Evolutionary conservation across 345 rosid genomes (phyloP).

Genomic region (Heritiera fomes): DNA sequence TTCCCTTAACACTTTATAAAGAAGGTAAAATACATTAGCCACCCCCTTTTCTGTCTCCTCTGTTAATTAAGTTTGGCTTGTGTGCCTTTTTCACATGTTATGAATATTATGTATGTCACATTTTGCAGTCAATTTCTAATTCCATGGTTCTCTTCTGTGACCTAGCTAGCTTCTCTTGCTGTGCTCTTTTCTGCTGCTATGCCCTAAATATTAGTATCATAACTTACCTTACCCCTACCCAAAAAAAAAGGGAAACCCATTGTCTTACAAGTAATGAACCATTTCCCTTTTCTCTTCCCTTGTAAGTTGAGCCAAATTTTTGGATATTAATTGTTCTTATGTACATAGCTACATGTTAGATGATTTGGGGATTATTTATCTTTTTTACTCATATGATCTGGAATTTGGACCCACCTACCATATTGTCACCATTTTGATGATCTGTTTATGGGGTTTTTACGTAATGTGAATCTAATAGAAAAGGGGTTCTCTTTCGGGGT

Average conservation of each 20-base stretch:
- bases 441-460: constrained; percentile 4
- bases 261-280: background rate
- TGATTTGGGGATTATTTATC: background rate
- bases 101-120: constrained; percentile 17
- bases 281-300: background rate
- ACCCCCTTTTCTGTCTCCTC: background rate
- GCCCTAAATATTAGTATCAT: background rate
- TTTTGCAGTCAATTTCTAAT: constrained; percentile 21
- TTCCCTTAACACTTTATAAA: background rate
- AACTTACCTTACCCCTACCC: background rate
- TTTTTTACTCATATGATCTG: constrained; percentile 5
- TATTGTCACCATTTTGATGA: constrained; percentile 10
- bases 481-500: background rate
- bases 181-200: background rate
- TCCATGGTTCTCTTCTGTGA: constrained; percentile 1
- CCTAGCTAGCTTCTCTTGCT: constrained; percentile 15
- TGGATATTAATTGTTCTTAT: constrained; percentile 3
- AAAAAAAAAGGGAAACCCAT: background rate
- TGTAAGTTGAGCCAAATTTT: background rate
- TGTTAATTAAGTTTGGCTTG: background rate
- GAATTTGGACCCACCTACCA: constrained; percentile 19
- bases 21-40: constrained; percentile 14
- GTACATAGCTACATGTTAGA: background rate
- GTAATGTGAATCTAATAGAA: background rate
- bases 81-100: background rate